Conservation (phyloP, 352 stramenopile species). For the Phytophthora citricola region DNA sequence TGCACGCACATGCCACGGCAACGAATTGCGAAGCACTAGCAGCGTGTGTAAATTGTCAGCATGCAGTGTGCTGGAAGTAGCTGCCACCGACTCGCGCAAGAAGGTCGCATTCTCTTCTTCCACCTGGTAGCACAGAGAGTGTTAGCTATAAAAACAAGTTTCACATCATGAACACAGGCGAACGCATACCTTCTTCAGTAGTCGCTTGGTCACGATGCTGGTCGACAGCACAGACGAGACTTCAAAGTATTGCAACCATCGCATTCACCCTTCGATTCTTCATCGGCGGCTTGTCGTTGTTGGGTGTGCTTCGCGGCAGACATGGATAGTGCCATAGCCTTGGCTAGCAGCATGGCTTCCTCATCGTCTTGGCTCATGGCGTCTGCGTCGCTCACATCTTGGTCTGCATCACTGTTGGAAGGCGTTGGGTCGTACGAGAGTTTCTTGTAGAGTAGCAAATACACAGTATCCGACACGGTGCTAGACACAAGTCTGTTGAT, state of each 20-base stretch:
- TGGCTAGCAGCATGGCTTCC: slow-evolving; percentile 87
- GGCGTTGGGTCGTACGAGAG: slow-evolving; percentile 61
- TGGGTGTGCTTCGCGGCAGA: slow-evolving; percentile 68
- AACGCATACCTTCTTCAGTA: slow-evolving; percentile 66
- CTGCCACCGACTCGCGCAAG: slow-evolving; percentile 53
- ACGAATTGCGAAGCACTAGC: slow-evolving; percentile 54
- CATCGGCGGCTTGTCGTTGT: slow-evolving; percentile 41
- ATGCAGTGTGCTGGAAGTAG: slow-evolving; percentile 63
- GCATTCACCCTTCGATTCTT: slow-evolving; percentile 44
- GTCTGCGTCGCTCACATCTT: slow-evolving; percentile 13
- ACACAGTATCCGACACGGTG: slow-evolving; percentile 90
- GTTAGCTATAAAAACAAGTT: neutral
- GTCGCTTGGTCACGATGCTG: slow-evolving; percentile 41
- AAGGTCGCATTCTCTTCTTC: slow-evolving; percentile 72
- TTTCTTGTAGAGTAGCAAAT: slow-evolving; percentile 91
- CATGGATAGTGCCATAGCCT: slow-evolving; percentile 91
- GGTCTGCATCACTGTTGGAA: slow-evolving; percentile 3
- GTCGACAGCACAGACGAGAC: slow-evolving; percentile 26
- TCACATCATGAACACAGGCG: neutral
- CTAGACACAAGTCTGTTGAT: slow-evolving; percentile 78
- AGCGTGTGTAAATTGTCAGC: slow-evolving; percentile 73
- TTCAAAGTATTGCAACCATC: slow-evolving; percentile 21
- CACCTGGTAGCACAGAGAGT: slow-evolving; percentile 46
- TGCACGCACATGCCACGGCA: slow-evolving; percentile 48
- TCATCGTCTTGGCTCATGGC: slow-evolving; percentile 52